These are phyloP conservation scores for Trichoderma erinaceum DNA, from an alignment of 495 filamentous ascomycete species.

Conservation along the genomic window DNA sequence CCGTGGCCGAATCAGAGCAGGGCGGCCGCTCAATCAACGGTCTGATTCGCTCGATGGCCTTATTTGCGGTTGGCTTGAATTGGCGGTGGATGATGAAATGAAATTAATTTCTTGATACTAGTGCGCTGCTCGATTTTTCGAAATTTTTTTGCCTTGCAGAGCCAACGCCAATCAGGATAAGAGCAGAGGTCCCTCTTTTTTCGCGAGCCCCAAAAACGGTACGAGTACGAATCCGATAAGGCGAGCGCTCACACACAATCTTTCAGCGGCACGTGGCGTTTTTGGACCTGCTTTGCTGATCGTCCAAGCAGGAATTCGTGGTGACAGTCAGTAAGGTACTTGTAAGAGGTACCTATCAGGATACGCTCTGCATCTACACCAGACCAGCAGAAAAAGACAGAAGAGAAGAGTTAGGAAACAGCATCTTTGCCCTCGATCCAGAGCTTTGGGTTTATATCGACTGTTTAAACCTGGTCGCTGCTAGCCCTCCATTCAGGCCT, in stretches of 20 bases:
- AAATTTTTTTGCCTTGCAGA: neutral
- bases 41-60: neutral
- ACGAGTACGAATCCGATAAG: conserved; percentile 14
- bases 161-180: too few species aligned
- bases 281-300: neutral
- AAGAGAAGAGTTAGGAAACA: neutral
- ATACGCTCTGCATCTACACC: neutral
- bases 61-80: neutral
- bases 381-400: too few species aligned
- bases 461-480: neutral
- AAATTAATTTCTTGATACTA: neutral
- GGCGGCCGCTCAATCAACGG: neutral
- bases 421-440: neutral
- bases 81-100: conserved; percentile 1
- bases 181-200: neutral
- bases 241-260: neutral
- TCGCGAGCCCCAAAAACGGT: neutral
- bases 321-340: too few species aligned
- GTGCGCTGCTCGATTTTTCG: neutral
- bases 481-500: neutral
- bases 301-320: neutral
- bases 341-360: neutral
- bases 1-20: neutral
- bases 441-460: neutral
- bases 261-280: neutral